Evolutionary conservation across 306 rosid genomes (phyloP).

Genomic region (cucumber (Cucumis sativus)): DNA sequence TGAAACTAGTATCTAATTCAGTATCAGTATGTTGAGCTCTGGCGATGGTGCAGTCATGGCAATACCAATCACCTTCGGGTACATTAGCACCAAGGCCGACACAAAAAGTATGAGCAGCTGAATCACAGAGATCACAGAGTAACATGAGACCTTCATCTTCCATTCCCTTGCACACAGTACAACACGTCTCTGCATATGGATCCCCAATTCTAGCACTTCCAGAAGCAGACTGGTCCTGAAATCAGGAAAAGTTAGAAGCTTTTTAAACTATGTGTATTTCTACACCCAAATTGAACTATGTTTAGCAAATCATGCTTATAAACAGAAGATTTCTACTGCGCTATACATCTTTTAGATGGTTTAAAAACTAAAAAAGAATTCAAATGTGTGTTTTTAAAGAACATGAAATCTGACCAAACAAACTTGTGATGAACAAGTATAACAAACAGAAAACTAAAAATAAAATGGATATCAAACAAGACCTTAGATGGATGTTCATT

Average conservation of each 20-base stretch:
- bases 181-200: constrained; percentile 32
- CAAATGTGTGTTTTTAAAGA: too few species aligned
- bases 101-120: constrained; percentile 68
- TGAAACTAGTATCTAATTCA: constrained; percentile 7
- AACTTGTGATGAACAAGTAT: too few species aligned
- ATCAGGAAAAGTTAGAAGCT: neutral
- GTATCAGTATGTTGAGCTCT: constrained; percentile 13
- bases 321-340: too few species aligned
- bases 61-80: constrained; percentile 91
- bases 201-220: constrained; percentile 29
- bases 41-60: constrained; percentile 41
- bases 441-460: too few species aligned
- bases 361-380: too few species aligned
- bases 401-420: too few species aligned
- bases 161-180: constrained; percentile 31
- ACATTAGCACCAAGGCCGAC: constrained; percentile 58
- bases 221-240: constrained; percentile 30
- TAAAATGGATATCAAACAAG: neutral
- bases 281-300: neutral
- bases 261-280: neutral
- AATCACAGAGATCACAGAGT: constrained; percentile 61
- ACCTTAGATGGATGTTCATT: too few species aligned
- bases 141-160: constrained; percentile 45
- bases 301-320: too few species aligned
- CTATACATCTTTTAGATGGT: too few species aligned